Evolutionary conservation across 2,329 filamentous ascomycete genomes (phyloP).

Genomic region (Xylariaceae sp.): DNA sequence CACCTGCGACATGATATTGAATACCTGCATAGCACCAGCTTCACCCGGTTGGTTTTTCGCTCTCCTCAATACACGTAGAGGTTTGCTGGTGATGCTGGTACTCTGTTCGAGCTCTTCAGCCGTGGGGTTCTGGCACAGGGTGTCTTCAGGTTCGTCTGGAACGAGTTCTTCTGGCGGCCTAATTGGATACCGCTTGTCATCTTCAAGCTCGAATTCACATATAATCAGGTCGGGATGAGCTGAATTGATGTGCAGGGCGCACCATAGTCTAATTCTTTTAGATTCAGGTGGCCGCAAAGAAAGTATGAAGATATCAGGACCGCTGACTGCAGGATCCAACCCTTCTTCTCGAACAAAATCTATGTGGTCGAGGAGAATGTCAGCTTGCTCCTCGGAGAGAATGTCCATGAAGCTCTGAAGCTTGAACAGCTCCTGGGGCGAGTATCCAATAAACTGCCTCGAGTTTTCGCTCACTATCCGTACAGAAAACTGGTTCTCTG

Average conservation of each 20-base stretch:
- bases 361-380: slow-evolving; percentile 78
- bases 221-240: slow-evolving; percentile 66
- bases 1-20: slow-evolving; percentile 87
- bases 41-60: slow-evolving; percentile 71
- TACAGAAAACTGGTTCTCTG: slow-evolving; percentile 62
- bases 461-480: slow-evolving; percentile 80
- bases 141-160: slow-evolving; percentile 65
- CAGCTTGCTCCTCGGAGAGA: slow-evolving; percentile 73
- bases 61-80: slow-evolving; percentile 69
- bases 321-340: slow-evolving; percentile 66
- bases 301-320: slow-evolving; percentile 80
- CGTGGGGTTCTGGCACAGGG: slow-evolving; percentile 66
- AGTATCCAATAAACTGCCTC: slow-evolving; percentile 66
- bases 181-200: slow-evolving; percentile 64
- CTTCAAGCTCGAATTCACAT: slow-evolving; percentile 84
- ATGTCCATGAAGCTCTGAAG: slow-evolving; percentile 77
- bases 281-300: slow-evolving; percentile 57
- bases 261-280: slow-evolving; percentile 70
- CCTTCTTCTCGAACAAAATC: slow-evolving; percentile 84
- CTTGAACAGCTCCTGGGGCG: slow-evolving; percentile 68
- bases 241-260: slow-evolving; percentile 72
- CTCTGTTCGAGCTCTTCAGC: slow-evolving; percentile 69
- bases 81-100: slow-evolving; percentile 69
- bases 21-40: slow-evolving; percentile 80
- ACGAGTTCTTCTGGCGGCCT: slow-evolving; percentile 55